phyloP scores from a whole-genome alignment of 306 rosid species.

The Prunus campanulata region DNA sequence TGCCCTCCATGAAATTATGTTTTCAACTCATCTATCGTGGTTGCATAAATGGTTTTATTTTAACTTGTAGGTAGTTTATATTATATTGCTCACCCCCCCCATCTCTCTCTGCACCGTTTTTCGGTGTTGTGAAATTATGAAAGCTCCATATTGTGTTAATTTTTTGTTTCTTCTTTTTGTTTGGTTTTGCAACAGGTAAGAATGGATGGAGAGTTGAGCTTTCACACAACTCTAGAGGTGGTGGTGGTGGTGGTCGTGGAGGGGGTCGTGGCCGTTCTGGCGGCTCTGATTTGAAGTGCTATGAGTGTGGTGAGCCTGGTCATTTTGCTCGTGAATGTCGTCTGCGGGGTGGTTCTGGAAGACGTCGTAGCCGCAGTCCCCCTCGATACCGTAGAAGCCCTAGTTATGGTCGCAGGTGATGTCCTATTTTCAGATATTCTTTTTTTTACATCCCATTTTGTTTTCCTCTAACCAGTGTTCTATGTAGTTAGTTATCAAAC shows the following conservation, averaged over 20 bases:
- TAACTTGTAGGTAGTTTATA: background rate
- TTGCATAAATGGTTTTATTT: background rate
- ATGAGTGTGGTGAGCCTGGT: slow-evolving; percentile 99
- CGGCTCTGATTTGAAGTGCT: slow-evolving; percentile 96
- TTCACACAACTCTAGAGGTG: slow-evolving; percentile 94
- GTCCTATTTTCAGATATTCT: background rate
- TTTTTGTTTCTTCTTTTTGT: background rate
- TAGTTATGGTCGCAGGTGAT: slow-evolving; percentile 92
- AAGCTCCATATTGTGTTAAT: too few relatives aligned
- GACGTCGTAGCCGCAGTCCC: slow-evolving; percentile 92
- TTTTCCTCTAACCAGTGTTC: background rate
- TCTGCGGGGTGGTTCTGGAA: slow-evolving; percentile 86
- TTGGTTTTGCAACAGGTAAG: slow-evolving; percentile 58
- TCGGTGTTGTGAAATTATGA: background rate
- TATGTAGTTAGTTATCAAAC: background rate
- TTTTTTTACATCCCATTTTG: background rate
- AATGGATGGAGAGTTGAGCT: slow-evolving; percentile 99
- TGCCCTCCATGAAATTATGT: background rate
- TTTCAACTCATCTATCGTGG: background rate
- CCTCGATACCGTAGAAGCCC: slow-evolving; percentile 94
- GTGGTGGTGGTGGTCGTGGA: slow-evolving; percentile 66
- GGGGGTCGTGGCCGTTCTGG: slow-evolving; percentile 91
- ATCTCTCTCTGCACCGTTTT: background rate
- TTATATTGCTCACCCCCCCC: background rate
- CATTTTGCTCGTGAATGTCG: slow-evolving; percentile 99